Percentiles rank a stretch among this genome's conserved stretches.
Evolutionary conservation across 345 rosid genomes (phyloP).

Genomic region (Rhizophora mangle): DNA sequence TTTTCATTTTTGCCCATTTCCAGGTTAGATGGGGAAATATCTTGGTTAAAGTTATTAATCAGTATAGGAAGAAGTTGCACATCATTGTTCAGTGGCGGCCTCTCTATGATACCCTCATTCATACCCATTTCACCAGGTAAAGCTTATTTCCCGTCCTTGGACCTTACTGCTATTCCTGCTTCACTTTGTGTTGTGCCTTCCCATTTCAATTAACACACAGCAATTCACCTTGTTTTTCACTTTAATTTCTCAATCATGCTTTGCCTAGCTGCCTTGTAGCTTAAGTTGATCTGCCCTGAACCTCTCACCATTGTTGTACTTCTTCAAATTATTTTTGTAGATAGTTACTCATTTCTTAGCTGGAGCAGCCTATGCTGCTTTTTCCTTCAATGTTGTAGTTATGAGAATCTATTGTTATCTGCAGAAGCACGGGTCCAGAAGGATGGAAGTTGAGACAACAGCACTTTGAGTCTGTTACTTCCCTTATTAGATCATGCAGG

Average conservation of each 20-base stretch:
- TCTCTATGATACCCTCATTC: conserved; percentile 75
- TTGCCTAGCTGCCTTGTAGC: too few species aligned
- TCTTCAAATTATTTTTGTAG: too few species aligned
- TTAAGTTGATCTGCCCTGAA: too few species aligned
- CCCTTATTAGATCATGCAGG: conserved; percentile 83
- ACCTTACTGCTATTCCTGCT: not conserved
- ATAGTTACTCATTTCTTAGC: not conserved
- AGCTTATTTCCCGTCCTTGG: not conserved
- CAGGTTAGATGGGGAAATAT: conserved; percentile 97
- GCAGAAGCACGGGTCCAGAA: conserved; percentile 93
- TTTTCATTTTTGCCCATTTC: too few species aligned
- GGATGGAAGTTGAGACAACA: conserved; percentile 96
- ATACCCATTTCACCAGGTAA: conserved; percentile 87
- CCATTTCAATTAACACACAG: not conserved
- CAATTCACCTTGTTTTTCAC: too few species aligned
- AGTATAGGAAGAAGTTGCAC: conserved; percentile 68
- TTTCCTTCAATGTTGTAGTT: not conserved
- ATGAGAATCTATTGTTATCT: not conserved
- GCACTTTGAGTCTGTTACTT: conserved; percentile 80
- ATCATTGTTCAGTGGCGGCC: conserved; percentile 87
- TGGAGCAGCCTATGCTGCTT: not conserved
- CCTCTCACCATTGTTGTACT: too few species aligned
- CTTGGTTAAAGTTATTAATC: conserved; percentile 72
- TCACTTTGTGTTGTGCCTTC: not conserved
- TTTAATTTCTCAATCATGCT: too few species aligned